phyloP scores from a whole-genome alignment of 495 filamentous ascomycete genomes.

The Trichoderma parareesei region DNA sequence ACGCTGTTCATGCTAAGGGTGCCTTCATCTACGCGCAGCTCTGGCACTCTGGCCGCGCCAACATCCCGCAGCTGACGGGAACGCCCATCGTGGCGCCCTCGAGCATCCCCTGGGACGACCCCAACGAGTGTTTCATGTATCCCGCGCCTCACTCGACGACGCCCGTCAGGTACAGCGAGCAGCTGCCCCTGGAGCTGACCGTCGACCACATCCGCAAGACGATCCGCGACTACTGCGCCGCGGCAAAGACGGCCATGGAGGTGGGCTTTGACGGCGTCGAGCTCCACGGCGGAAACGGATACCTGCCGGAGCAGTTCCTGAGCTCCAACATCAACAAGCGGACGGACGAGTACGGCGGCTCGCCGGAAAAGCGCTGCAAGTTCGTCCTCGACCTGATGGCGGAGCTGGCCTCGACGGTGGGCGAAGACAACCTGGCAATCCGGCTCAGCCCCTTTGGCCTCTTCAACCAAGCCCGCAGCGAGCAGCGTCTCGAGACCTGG shows the following conservation, averaged over 20 bases:
- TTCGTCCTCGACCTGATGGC: constrained; percentile 40
- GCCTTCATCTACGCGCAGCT: constrained; percentile 47
- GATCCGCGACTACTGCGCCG: constrained; percentile 28
- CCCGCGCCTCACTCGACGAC: constrained; percentile 16
- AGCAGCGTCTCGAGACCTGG: constrained; percentile 40
- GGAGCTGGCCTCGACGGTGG: constrained; percentile 27
- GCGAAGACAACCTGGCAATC: constrained; percentile 32
- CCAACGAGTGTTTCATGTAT: neutral
- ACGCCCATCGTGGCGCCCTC: constrained; percentile 14
- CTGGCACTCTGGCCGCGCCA: constrained; percentile 45
- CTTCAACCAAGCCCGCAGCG: constrained; percentile 40
- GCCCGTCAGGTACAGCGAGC: constrained; percentile 5
- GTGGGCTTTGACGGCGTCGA: constrained; percentile 49
- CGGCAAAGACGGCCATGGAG: constrained; percentile 29
- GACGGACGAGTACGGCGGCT: constrained; percentile 45
- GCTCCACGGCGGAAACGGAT: constrained; percentile 49
- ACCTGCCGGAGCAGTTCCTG: constrained; percentile 49
- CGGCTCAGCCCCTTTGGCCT: constrained; percentile 42
- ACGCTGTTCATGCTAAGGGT: constrained; percentile 46
- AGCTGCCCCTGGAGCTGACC: constrained; percentile 36
- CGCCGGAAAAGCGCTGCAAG: constrained; percentile 40
- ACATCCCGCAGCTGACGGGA: constrained; percentile 37
- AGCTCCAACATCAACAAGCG: constrained; percentile 43
- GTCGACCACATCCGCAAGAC: constrained; percentile 35
- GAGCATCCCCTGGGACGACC: constrained; percentile 14